Base-by-base conservation (phyloP, 1,284 basidiomycete species). In the Ganoderma lucidum region DNA sequence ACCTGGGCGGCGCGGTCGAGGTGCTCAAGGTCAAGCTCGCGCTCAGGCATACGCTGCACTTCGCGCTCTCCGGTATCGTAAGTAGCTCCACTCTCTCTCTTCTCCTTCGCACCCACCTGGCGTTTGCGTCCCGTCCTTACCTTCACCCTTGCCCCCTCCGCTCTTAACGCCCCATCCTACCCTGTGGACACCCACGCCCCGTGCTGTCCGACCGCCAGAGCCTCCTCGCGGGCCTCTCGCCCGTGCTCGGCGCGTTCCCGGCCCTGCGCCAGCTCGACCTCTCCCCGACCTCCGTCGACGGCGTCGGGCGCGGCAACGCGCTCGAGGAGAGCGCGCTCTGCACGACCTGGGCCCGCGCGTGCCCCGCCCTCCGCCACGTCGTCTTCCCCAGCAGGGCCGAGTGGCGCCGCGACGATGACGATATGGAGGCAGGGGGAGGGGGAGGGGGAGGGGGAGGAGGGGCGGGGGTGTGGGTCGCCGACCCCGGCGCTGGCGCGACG, bases 1-100 rank as follows among this genome's bases (percentile, higher is more conserved):
- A 86, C 75, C 81, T 90, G 65, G 79, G 82, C 56, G 80, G 80
- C 63, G 58, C 58, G 19, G 76, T 91, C 61, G 83, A 87, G 75
- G 81, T 78, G 53, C 81, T 91, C 74, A 83, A 83, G 70, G 82
- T 91, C 64, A 84, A 82, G 72, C 84, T 91, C 61, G 88, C 89
- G n/a, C 81, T 91, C 28, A 81, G 88, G 59, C 89, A 90, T 74
- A 90, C 89, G 1, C 82, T 90, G 45, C 89, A 90, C 73, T 88
- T 87, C 74, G 84, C 88, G 39, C 81, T 90, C 68, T 86, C 87
- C 32, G 89, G 90, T 62, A 89, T 90, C 80, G 90, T 90, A 80
- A 88, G 89, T 86, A 58, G 59, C 64, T 37, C 85, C 53, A 23
- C 23, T 23, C 30, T 32, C 62, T 19, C 53, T 12, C 32, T 62